phyloP scores from a whole-genome alignment of 208 protist species.

The Novymonas esmeraldas region DNA sequence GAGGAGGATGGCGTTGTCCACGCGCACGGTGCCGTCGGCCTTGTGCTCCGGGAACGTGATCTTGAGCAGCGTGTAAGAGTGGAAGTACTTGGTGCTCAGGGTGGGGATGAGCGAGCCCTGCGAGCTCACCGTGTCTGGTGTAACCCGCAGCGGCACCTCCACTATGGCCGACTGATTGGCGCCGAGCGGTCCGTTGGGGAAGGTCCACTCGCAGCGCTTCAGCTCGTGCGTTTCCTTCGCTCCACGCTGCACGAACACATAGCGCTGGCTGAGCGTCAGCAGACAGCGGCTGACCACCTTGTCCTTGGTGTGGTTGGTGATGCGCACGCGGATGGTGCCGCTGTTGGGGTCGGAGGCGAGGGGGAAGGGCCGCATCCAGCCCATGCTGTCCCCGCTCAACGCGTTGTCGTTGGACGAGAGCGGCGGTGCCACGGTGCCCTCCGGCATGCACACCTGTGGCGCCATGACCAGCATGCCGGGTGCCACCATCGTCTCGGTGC shows the following conservation, averaged over 20 bases:
- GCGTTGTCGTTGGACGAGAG: neutral
- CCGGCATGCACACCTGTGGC: neutral
- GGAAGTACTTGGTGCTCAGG: neutral
- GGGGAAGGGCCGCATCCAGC: neutral
- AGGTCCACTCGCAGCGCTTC: neutral
- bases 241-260: neutral
- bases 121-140: no score
- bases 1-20: neutral
- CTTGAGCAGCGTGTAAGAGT: neutral
- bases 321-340: neutral
- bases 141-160: conserved; percentile 3
- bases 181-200: neutral
- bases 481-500: conserved; percentile 10
- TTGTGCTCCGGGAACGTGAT: conserved; percentile 1
- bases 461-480: conserved; percentile 1
- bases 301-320: conserved; percentile 8
- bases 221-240: neutral
- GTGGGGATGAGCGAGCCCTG: neutral
- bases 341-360: neutral
- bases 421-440: neutral
- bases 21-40: conserved; percentile 4
- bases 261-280: neutral
- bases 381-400: neutral
- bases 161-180: neutral
- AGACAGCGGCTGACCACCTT: neutral